Evolutionary conservation across 805 yeast genomes (phyloP), one percentile per base, ranked within the genome.

Genomic region (Pichia sporocuriosa): DNA sequence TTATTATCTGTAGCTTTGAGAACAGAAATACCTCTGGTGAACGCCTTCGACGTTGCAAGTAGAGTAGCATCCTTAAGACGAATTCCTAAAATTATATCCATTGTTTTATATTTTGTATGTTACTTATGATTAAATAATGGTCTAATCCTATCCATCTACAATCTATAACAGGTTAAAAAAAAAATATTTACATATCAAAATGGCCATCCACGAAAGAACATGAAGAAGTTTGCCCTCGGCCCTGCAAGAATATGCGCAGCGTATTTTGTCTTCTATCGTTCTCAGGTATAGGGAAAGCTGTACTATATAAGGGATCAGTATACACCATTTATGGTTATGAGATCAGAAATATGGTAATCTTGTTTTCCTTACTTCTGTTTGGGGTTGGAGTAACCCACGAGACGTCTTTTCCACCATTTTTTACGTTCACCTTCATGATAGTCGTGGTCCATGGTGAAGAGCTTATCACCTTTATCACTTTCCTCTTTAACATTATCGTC

Each of bases 1-100:
- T 87, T 87, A 63, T 82, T 88, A 62, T 87, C 96, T 37, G 73
- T 70, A 39, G 76, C 79, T 57, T 85, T 85, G 51, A 87, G 66
- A 38, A 87, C 75, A 12, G 95, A 81, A 42, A 88, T 83, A 43
- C 96, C 96, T 52, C 98, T 76, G 9, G 95, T 85, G 44, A 82
- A 85, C 5, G 97, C 96, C 61, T 83, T 86, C 10, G 97, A 88
- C n/a, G 97, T 85, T 57, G 96, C 96, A 43, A 90, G 65, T 46
- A 93, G 72, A 34, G 90, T 95, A 47, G 79, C 73, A 56, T 87
- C 94, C 55, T 77, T 68, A 26, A 88, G 83, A 56, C 75, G 81
- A 54, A 90, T 81, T 44, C 97, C 97, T 54, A 90, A 69, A 42
- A 90, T 69, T 55, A 90, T 80, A 69, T 90, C 98, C 97, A 93